phyloP scores from a whole-genome alignment of 2,329 filamentous ascomycete genomes.

The Didymella segeticola region DNA sequence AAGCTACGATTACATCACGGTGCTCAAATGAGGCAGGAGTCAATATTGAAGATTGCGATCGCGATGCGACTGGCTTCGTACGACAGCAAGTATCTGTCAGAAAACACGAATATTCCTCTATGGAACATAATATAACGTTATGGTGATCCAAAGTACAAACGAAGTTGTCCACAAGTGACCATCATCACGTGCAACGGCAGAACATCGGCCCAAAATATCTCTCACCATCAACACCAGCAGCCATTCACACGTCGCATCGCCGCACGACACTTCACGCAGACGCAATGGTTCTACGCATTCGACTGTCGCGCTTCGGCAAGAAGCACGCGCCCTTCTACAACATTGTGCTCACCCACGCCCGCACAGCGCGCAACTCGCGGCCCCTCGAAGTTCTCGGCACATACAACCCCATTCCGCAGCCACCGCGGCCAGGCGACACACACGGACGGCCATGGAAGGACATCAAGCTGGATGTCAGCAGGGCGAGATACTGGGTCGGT shows the following conservation, averaged over 20 bases:
- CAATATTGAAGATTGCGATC: not conserved
- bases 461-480: slow-evolving; percentile 79
- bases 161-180: not conserved
- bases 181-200: slow-evolving; percentile 26
- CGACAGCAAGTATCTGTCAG: too few relatives aligned
- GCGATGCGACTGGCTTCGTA: not conserved
- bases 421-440: slow-evolving; percentile 57
- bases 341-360: slow-evolving; percentile 91
- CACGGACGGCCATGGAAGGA: slow-evolving; percentile 80
- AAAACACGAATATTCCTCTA: too few relatives aligned
- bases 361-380: slow-evolving; percentile 83
- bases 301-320: slow-evolving; percentile 91
- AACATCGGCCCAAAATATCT: slow-evolving; percentile 27
- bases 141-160: not conserved
- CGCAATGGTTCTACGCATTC: slow-evolving; percentile 88
- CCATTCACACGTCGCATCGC: not conserved
- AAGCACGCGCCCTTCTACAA: slow-evolving; percentile 93
- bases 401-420: slow-evolving; percentile 66
- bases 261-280: slow-evolving; percentile 46
- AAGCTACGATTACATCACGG: slow-evolving; percentile 21
- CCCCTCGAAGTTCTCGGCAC: slow-evolving; percentile 89
- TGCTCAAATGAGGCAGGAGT: not conserved
- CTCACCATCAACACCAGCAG: not conserved
- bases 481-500: slow-evolving; percentile 95
- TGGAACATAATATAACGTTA: too few relatives aligned